Evolutionary conservation across 441 rosid species (phyloP).

Genomic region (Populus tomentosa): DNA sequence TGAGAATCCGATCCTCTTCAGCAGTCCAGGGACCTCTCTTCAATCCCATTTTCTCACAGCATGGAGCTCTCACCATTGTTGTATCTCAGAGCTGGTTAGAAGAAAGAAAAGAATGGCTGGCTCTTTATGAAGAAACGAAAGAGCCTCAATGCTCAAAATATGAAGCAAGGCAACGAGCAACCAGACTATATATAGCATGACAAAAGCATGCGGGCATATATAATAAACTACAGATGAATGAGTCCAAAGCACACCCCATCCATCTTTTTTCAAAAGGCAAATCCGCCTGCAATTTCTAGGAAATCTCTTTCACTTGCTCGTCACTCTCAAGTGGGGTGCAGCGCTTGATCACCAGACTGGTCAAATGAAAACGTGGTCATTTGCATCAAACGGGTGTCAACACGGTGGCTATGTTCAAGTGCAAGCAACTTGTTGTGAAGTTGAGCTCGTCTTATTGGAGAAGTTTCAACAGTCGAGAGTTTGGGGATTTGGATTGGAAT

Average conservation of each 20-base stretch:
- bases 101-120: neutral
- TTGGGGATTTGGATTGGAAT: neutral
- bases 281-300: neutral
- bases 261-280: conserved; percentile 9
- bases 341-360: conserved; percentile 4
- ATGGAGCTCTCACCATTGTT: conserved; percentile 56
- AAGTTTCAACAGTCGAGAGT: neutral
- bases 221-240: no score
- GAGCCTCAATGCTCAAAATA: neutral
- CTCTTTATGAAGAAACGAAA: neutral
- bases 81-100: neutral
- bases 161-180: neutral
- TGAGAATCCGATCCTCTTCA: conserved; percentile 46
- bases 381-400: neutral
- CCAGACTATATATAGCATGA: neutral
- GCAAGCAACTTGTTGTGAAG: neutral
- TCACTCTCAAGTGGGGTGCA: neutral
- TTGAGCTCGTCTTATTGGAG: neutral
- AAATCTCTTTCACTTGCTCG: neutral
- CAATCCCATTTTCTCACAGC: conserved; percentile 49
- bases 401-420: neutral
- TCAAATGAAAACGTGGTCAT: conserved; percentile 25
- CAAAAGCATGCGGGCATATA: neutral
- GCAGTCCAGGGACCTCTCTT: conserved; percentile 32
- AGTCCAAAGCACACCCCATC: neutral